Percentiles rank a stretch among this genome's conserved stretches.
Conservation (phyloP, 192 early-diverging fungal species). For the Linnemannia elongata region DNA sequence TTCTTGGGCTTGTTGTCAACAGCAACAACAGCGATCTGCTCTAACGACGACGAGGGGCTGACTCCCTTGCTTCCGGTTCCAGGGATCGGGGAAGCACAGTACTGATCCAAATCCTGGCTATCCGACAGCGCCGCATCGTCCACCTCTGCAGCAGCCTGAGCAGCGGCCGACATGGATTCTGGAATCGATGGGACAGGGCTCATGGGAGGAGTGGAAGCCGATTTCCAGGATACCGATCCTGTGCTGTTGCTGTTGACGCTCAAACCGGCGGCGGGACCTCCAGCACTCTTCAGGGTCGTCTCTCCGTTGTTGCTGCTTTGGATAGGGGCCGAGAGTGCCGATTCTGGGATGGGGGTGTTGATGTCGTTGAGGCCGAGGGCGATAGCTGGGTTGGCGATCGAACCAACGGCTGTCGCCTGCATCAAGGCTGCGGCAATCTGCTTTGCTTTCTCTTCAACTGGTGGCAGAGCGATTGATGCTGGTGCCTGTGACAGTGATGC, state of each 20-base stretch:
- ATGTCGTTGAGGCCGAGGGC: conserved; percentile 23
- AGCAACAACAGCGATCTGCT: not conserved
- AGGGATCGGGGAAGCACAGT: not conserved
- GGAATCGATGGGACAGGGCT: conserved; percentile 12
- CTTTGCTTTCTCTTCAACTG: conserved; percentile 19
- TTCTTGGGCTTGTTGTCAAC: not conserved
- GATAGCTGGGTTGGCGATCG: conserved; percentile 13
- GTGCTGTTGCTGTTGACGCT: not conserved
- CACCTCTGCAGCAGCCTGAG: not conserved
- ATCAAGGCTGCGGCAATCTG: conserved; percentile 25
- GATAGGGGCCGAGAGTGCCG: not conserved
- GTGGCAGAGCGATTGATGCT: conserved; percentile 5
- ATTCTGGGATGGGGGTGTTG: conserved; percentile 24
- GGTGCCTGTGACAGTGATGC: not conserved
- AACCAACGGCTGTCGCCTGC: conserved; percentile 18
- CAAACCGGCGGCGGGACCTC: not conserved
- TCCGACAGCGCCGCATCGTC: not conserved
- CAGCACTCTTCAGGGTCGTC: not conserved
- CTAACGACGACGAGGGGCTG: not conserved
- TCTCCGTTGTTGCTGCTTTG: not conserved
- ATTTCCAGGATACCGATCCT: not conserved
- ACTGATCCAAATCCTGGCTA: not conserved
- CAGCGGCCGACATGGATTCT: conserved; percentile 8
- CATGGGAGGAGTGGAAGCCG: conserved; percentile 23
- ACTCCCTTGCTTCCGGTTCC: not conserved